phyloP scores from a whole-genome alignment of 2,329 filamentous ascomycete genomes.

The Penicillium fuscoglaucum region DNA sequence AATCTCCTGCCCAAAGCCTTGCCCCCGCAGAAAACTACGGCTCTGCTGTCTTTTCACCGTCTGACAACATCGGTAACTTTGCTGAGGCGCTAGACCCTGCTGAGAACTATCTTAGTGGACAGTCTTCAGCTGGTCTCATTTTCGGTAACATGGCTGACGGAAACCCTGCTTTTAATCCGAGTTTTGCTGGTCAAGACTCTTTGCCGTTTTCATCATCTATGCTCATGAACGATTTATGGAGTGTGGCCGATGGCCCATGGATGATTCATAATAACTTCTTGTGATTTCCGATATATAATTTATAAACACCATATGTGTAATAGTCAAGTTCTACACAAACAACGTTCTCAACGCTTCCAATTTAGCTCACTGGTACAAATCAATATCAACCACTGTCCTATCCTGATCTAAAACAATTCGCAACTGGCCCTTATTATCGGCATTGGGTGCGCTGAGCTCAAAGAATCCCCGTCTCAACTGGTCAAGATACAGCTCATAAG shows the following conservation, averaged over 20 bases:
- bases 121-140: constrained; percentile 21
- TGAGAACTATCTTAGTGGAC: constrained; percentile 3
- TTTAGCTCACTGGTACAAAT: not conserved
- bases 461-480: constrained; percentile 17
- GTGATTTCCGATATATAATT: constrained; percentile 5
- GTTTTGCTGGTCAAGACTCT: constrained; percentile 14
- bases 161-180: constrained; percentile 13
- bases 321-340: not conserved
- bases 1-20: constrained; percentile 1
- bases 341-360: not conserved
- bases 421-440: constrained; percentile 9
- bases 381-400: constrained; percentile 6
- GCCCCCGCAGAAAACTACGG: constrained; percentile 3
- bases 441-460: too few relatives aligned
- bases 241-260: constrained; percentile 37
- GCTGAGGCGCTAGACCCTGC: not conserved
- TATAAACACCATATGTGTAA: not conserved
- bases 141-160: constrained; percentile 22
- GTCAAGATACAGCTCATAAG: constrained; percentile 23
- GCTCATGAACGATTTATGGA: constrained; percentile 32
- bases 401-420: constrained; percentile 15
- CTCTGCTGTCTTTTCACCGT: not conserved
- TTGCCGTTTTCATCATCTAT: constrained; percentile 22
- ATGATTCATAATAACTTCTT: constrained; percentile 32
- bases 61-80: not conserved